Evolutionary conservation across 2,329 filamentous ascomycete species (phyloP), one percentile per base, ranked within the genome.

Genomic region (Penicillium digitatum): DNA sequence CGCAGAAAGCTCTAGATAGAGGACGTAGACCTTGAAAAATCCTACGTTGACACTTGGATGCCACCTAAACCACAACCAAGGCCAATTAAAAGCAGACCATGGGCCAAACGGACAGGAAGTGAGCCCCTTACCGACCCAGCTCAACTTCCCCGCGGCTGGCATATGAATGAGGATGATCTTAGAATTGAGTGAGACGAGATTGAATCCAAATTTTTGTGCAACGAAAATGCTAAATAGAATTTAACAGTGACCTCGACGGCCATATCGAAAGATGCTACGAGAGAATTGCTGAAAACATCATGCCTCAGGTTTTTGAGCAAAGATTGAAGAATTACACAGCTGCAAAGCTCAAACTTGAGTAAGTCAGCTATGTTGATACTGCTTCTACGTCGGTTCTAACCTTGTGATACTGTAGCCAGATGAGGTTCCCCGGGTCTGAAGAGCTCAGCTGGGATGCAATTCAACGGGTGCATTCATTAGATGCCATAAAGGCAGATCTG

Each of bases 211-310:
- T 20, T 0, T 10, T 5, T 0, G 10, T 12, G 2, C 5, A n/a
- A 26, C 6, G 8, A 46, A n/a, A 5, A 12, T 3, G 4, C 34
- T 52, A 39, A 52, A 32, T 16, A 7, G 1, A 8, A 22, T 7
- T 6, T 1, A 24, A 42, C 11, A 49, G 52, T 14, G 52, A 49
- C n/a, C 26, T 54, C 2, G 45, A 54, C 11, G 35, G 27, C 8
- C 52, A 54, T 14, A 54, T 54, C 7, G 11, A 49, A 20, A 42
- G 52, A 48, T 54, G 52, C 5, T 38, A 29, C 18, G 52, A 54
- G 27, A 40, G 45, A 12, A 54, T 54, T 32, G 43, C 45, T 2
- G 45, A 48, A 9, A 49, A 44, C 8, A 49, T 54, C 27, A 49
- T 49, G 52, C 52, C 45, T 1, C 18, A 29, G 29, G 11, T 54